Evolutionary conservation across 805 yeast genomes (phyloP).

Genomic region (Wickerhamiella sorbophila): DNA sequence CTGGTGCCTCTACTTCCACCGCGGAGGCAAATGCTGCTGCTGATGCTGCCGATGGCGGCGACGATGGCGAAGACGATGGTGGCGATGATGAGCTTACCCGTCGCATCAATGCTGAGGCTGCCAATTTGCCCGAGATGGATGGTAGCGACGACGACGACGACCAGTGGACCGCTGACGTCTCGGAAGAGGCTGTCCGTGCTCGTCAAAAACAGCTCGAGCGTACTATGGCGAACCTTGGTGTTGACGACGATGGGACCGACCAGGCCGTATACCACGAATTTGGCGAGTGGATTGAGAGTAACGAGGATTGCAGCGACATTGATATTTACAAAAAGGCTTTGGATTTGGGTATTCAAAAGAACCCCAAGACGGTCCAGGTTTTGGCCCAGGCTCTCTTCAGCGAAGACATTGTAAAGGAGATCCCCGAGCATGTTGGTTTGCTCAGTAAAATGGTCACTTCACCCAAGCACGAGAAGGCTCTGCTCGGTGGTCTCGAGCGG

Average conservation of each 20-base stretch:
- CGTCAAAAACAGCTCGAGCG: conserved; percentile 79
- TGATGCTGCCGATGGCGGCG: conserved; percentile 25
- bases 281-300: conserved; percentile 77
- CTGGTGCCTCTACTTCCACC: conserved; percentile 29
- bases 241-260: conserved; percentile 28
- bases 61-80: conserved; percentile 27
- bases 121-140: conserved; percentile 46
- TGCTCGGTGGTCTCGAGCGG: conserved; percentile 93
- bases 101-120: conserved; percentile 74
- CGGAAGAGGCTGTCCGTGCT: conserved; percentile 86
- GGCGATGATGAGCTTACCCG: conserved; percentile 65
- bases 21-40: conserved; percentile 18
- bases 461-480: conserved; percentile 56
- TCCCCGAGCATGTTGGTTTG: conserved; percentile 68
- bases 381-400: conserved; percentile 75
- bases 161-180: conserved; percentile 95
- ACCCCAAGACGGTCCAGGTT: conserved; percentile 73
- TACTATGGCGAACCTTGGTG: conserved; percentile 23
- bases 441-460: conserved; percentile 60
- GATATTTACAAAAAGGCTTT: conserved; percentile 84
- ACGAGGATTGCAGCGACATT: conserved; percentile 63
- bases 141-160: conserved; percentile 52
- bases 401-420: conserved; percentile 57
- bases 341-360: conserved; percentile 58
- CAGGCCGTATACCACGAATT: conserved; percentile 50